phyloP scores from a whole-genome alignment of 495 filamentous ascomycete genomes.

The Trichoderma parareesei region DNA sequence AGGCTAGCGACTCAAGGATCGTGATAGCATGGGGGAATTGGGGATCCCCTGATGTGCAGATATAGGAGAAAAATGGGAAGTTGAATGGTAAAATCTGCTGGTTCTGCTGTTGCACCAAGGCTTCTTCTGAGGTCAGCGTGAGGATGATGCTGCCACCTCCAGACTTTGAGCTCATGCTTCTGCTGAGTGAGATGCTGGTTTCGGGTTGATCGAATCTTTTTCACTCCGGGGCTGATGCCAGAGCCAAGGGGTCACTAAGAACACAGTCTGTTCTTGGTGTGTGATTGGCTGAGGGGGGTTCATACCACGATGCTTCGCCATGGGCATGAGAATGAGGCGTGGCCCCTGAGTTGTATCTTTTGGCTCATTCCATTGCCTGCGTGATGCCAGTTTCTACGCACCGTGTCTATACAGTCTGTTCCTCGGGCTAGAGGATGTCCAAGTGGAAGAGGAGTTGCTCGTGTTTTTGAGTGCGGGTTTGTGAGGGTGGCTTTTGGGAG shows the following conservation, averaged over 20 bases:
- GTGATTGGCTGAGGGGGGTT: background rate
- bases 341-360: background rate
- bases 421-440: too few relatives aligned
- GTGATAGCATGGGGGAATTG: background rate
- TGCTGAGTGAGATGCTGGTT: too few relatives aligned
- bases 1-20: background rate
- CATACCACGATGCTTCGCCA: background rate
- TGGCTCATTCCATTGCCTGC: too few relatives aligned
- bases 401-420: too few relatives aligned
- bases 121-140: too few relatives aligned
- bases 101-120: background rate
- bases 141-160: too few relatives aligned
- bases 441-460: too few relatives aligned
- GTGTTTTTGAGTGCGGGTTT: too few relatives aligned
- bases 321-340: background rate
- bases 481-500: too few relatives aligned
- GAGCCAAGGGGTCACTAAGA: background rate
- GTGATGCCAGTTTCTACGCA: too few relatives aligned
- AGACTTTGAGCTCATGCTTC: too few relatives aligned
- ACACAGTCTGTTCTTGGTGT: background rate
- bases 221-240: background rate
- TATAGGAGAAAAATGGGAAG: background rate
- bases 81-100: background rate
- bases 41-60: background rate
- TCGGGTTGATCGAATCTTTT: background rate